A percentile compares a stretch with the other conserved stretches of the same genome.
Conservation (phyloP, 2,329 filamentous ascomycete species). For the Ceratocystis ficicola region DNA sequence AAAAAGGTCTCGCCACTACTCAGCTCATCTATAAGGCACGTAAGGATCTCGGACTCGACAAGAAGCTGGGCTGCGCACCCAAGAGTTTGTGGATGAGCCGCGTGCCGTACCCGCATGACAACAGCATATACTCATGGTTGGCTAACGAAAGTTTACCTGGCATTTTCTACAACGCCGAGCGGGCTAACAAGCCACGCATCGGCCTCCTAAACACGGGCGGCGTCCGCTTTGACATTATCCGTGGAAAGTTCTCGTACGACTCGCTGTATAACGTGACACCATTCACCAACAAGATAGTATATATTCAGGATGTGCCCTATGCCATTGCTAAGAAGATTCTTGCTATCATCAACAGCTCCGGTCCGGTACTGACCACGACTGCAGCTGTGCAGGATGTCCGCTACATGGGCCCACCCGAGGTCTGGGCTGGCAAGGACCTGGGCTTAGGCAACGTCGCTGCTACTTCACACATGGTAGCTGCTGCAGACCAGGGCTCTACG, state of each 20-base stretch:
- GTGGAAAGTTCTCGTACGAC: constrained; percentile 80
- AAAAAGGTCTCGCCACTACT: constrained; percentile 60
- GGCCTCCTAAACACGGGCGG: constrained; percentile 80
- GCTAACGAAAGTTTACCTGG: constrained; percentile 61
- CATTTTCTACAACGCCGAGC: constrained; percentile 44
- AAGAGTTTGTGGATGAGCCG: constrained; percentile 70
- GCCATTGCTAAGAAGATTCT: constrained; percentile 57
- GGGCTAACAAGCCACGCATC: constrained; percentile 51
- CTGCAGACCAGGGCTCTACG: not conserved
- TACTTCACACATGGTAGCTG: not conserved
- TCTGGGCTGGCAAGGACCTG: constrained; percentile 27
- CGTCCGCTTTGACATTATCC: constrained; percentile 90
- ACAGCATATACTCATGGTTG: constrained; percentile 75
- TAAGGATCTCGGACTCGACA: constrained; percentile 57
- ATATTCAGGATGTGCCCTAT: constrained; percentile 71
- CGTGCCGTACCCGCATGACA: constrained; percentile 56
- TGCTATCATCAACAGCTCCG: constrained; percentile 44
- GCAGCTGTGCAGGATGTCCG: constrained; percentile 32
- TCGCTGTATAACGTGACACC: constrained; percentile 77
- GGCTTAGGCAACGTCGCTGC: not conserved
- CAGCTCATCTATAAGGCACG: constrained; percentile 57
- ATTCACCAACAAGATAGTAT: constrained; percentile 67
- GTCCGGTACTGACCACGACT: constrained; percentile 35
- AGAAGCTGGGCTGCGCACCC: constrained; percentile 71
- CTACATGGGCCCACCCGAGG: constrained; percentile 41